phyloP scores from a whole-genome alignment of 371 early-diverging fungal species.

The Rhizopus arrhizus region DNA sequence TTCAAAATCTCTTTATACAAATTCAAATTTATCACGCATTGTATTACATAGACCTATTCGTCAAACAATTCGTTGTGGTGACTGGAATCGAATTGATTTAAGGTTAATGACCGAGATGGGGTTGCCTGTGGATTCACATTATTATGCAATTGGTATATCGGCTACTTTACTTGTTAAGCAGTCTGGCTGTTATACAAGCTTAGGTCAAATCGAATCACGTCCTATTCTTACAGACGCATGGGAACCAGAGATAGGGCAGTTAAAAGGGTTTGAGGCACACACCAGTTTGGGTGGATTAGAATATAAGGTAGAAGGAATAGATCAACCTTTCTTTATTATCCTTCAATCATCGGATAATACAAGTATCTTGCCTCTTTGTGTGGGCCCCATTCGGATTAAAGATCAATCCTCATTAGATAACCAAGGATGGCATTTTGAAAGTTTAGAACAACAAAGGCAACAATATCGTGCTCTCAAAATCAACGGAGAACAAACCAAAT shows the following conservation, averaged over 20 bases:
- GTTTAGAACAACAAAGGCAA: not conserved
- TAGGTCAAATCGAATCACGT: not conserved
- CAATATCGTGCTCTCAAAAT: conserved; percentile 3
- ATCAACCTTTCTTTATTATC: conserved; percentile 5
- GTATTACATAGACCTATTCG: conserved; percentile 21
- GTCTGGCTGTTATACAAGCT: not conserved
- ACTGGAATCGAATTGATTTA: conserved; percentile 22
- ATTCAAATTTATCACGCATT: conserved; percentile 30
- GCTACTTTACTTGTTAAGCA: not conserved
- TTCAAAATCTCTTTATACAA: conserved; percentile 10
- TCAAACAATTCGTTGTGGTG: conserved; percentile 8
- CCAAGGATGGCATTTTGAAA: not conserved
- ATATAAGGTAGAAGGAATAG: not conserved
- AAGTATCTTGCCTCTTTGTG: conserved; percentile 6
- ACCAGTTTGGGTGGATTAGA: conserved; percentile 10
- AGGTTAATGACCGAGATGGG: conserved; percentile 25
- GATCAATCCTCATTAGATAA: not conserved
- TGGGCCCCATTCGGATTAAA: conserved; percentile 6
- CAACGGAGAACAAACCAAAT: not conserved
- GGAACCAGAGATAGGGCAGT: conserved; percentile 8
- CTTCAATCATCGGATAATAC: not conserved
- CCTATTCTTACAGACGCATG: conserved; percentile 9
- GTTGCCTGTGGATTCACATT: conserved; percentile 3
- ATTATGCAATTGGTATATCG: not conserved
- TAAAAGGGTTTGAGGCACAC: conserved; percentile 3